Conservation (phyloP, 805 yeast genomes). For the Starmerella apis region DNA sequence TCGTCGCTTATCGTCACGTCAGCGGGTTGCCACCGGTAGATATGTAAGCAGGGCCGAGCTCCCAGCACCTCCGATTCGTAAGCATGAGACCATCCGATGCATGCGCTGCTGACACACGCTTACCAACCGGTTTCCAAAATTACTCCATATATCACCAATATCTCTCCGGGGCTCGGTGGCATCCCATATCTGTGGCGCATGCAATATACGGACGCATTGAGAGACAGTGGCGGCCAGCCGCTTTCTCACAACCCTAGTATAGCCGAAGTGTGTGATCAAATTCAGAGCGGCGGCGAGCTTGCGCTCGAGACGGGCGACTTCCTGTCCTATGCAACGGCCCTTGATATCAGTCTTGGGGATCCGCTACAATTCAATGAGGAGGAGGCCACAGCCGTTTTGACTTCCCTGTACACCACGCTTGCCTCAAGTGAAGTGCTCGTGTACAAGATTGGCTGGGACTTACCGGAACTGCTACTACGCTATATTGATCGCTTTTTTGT, state of each 20-base stretch:
- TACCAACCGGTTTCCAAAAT: slow-evolving; percentile 1
- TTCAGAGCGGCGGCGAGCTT: slow-evolving; percentile 14
- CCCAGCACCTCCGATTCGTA: not conserved
- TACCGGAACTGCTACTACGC: slow-evolving; percentile 57
- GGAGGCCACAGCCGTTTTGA: slow-evolving; percentile 35
- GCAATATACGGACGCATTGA: slow-evolving; percentile 6
- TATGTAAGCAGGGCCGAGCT: not conserved
- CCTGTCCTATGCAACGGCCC: slow-evolving; percentile 58
- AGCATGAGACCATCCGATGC: slow-evolving; percentile 1
- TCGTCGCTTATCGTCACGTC: not conserved
- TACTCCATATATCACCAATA: not conserved
- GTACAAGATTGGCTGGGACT: slow-evolving; percentile 78
- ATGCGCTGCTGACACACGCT: slow-evolving; percentile 6
- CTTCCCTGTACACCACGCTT: slow-evolving; percentile 35
- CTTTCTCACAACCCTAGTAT: not conserved
- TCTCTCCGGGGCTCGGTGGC: not conserved
- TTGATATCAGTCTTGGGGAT: slow-evolving; percentile 51
- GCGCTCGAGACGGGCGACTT: slow-evolving; percentile 45
- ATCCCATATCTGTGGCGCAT: not conserved
- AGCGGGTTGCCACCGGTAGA: not conserved
- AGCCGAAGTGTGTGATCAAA: slow-evolving; percentile 17
- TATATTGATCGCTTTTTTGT: slow-evolving; percentile 34
- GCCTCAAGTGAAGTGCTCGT: slow-evolving; percentile 40
- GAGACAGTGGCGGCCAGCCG: not conserved
- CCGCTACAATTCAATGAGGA: slow-evolving; percentile 38